Evolutionary conservation across 805 yeast species (phyloP), one percentile per base, ranked within the genome.

Genomic region (Candida mattraensis): DNA sequence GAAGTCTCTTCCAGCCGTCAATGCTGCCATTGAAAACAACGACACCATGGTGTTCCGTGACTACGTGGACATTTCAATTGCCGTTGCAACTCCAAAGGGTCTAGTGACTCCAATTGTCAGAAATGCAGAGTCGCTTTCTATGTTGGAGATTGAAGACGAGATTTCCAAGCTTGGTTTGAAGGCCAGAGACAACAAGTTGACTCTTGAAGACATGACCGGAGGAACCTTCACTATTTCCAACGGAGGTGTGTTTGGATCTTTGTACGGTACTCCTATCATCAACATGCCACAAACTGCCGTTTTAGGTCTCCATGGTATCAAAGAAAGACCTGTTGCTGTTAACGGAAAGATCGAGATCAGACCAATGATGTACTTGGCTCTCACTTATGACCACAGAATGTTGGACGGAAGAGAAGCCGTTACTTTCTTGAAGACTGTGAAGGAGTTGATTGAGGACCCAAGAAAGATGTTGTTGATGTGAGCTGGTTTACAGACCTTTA

Each of bases 331-430:
- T 28, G 96, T 93, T 42, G 91, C 91, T 42, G 88, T 93, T 42
- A 83, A 93, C 54, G 99, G 99, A 37, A 89, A 91, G 75, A 76
- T 93, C 53, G 99, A 86, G 51, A 77, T 91, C 28, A 85, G 98
- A 75, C 99, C 99, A 64, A 91, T 93, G 98, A 93, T 93, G 99
- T 93, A 93, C 78, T 70, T 93, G 58, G 99, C 99, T 36, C 82
- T 93, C 66, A 91, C 99, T 40, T 93, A 93, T 66, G 99, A 93
- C 64, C 99, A 93, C 74, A 84, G 99, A 74, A 81, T 93, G 61
- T 74, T 93, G 61, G 99, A 93, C 63, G 99, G 99, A 54, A 87
- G 98, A 70, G 99, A 93, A 72, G 98, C 97, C 39, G 99, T 93
- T 45, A 86, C 91, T 42, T 93, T 91, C 87, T 54, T 93, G 70